phyloP scores from a whole-genome alignment of 768 basidiomycete genomes.

The Boletus rubescentipes region DNA sequence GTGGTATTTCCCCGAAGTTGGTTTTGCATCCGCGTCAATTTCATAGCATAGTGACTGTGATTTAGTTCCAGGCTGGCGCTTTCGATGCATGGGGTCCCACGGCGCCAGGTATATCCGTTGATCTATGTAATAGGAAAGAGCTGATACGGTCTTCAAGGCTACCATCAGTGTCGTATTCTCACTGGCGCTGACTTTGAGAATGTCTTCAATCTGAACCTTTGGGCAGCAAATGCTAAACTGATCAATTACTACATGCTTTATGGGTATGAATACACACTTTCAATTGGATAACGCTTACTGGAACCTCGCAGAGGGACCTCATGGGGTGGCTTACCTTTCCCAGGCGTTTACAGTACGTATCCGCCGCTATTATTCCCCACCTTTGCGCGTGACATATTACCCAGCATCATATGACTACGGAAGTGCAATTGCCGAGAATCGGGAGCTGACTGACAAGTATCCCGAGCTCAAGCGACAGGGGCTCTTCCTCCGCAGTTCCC shows the following conservation, averaged over 20 bases:
- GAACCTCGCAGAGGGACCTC: constrained; percentile 64
- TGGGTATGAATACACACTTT: constrained; percentile 44
- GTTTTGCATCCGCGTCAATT: constrained; percentile 3
- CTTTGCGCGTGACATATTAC: not conserved
- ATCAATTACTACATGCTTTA: constrained; percentile 87
- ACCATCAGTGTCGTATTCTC: constrained; percentile 58
- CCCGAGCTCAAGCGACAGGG: constrained; percentile 77
- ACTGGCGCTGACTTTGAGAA: constrained; percentile 75
- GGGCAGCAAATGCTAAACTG: constrained; percentile 80
- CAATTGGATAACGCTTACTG: not conserved
- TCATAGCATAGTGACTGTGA: constrained; percentile 9
- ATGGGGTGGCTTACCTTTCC: constrained; percentile 81
- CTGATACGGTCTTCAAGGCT: constrained; percentile 41
- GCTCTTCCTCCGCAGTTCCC: constrained; percentile 75
- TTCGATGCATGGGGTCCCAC: constrained; percentile 81
- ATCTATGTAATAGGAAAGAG: not conserved
- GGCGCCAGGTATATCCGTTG: constrained; percentile 50
- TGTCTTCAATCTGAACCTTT: constrained; percentile 76
- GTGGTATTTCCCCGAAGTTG: constrained; percentile 70
- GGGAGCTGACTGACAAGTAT: constrained; percentile 65
- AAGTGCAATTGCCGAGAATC: constrained; percentile 63
- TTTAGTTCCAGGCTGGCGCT: constrained; percentile 70
- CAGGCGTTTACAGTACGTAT: constrained; percentile 59
- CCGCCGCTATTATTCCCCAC: not conserved
- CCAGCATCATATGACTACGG: constrained; percentile 79